phyloP scores from a whole-genome alignment of 2,329 filamentous ascomycete genomes.

The Alternaria alternata region DNA sequence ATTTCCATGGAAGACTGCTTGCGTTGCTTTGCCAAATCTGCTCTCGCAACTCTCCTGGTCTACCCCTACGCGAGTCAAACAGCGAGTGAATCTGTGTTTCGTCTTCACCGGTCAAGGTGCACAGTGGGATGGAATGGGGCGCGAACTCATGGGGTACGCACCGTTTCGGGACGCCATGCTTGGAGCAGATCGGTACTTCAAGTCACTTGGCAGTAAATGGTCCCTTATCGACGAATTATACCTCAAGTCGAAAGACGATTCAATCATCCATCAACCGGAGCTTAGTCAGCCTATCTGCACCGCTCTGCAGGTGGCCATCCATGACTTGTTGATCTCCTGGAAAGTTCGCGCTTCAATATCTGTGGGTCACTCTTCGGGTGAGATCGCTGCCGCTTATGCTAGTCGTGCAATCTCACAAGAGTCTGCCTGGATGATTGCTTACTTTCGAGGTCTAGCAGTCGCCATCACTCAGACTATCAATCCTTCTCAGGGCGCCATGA shows the following conservation, averaged over 20 bases:
- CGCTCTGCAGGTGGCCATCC: slow-evolving; percentile 30
- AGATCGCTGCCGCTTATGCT: slow-evolving; percentile 45
- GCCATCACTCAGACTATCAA: slow-evolving; percentile 49
- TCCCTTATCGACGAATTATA: slow-evolving; percentile 22
- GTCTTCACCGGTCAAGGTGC: slow-evolving; percentile 47
- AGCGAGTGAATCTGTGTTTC: slow-evolving; percentile 5
- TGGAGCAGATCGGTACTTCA: slow-evolving; percentile 19
- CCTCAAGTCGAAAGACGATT: slow-evolving; percentile 6
- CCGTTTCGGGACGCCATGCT: slow-evolving; percentile 21
- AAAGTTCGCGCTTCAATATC: slow-evolving; percentile 21
- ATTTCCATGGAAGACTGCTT: slow-evolving; percentile 19
- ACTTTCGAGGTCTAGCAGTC: slow-evolving; percentile 23
- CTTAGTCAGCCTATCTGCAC: slow-evolving; percentile 32
- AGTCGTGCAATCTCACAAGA: slow-evolving; percentile 18
- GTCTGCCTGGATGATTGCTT: slow-evolving; percentile 25
- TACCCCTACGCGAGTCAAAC: slow-evolving; percentile 4
- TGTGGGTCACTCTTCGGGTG: slow-evolving; percentile 45
- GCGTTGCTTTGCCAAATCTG: not conserved
- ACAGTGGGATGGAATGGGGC: slow-evolving; percentile 38
- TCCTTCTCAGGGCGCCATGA: slow-evolving; percentile 38
- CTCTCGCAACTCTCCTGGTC: slow-evolving; percentile 6
- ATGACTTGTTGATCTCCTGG: slow-evolving; percentile 26
- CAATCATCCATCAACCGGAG: slow-evolving; percentile 22
- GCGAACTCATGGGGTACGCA: slow-evolving; percentile 20
- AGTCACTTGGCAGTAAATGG: slow-evolving; percentile 23